Conservation (phyloP, 306 rosid species). For the Cucurbita argyrosperma region DNA sequence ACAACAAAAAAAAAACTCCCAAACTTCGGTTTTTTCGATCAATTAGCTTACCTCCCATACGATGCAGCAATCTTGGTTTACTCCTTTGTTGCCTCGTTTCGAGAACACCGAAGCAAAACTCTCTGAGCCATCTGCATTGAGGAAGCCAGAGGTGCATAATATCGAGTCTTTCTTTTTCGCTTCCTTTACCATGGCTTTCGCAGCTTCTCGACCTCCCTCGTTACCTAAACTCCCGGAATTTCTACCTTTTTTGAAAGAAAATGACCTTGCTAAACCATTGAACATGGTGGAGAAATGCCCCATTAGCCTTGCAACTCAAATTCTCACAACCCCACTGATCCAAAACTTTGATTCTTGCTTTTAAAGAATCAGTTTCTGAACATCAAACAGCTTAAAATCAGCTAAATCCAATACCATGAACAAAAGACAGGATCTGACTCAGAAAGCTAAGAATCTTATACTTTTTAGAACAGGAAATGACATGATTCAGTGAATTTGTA, state of each 20-base stretch:
- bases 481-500: slow-evolving; percentile 13
- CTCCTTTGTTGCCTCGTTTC: slow-evolving; percentile 76
- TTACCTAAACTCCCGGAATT: slow-evolving; percentile 13
- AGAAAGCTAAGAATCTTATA: slow-evolving; percentile 45
- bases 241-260: slow-evolving; percentile 43
- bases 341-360: background rate
- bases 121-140: slow-evolving; percentile 47
- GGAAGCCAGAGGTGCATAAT: slow-evolving; percentile 39
- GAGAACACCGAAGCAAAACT: slow-evolving; percentile 71
- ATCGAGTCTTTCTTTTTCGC: slow-evolving; percentile 67
- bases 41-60: slow-evolving; percentile 74
- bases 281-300: slow-evolving; percentile 73
- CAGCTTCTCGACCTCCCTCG: slow-evolving; percentile 50
- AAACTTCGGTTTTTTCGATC: background rate
- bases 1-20: background rate
- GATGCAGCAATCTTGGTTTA: slow-evolving; percentile 88
- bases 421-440: slow-evolving; percentile 54
- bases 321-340: background rate
- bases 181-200: slow-evolving; percentile 61
- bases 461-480: slow-evolving; percentile 19
- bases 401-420: background rate
- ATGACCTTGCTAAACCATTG: slow-evolving; percentile 55
- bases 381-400: background rate
- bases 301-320: slow-evolving; percentile 25
- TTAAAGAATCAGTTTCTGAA: slow-evolving; percentile 7